These are phyloP conservation scores for Daldinia bambusicola DNA, from an alignment of 495 filamentous ascomycete species.

Conservation along the genomic window DNA sequence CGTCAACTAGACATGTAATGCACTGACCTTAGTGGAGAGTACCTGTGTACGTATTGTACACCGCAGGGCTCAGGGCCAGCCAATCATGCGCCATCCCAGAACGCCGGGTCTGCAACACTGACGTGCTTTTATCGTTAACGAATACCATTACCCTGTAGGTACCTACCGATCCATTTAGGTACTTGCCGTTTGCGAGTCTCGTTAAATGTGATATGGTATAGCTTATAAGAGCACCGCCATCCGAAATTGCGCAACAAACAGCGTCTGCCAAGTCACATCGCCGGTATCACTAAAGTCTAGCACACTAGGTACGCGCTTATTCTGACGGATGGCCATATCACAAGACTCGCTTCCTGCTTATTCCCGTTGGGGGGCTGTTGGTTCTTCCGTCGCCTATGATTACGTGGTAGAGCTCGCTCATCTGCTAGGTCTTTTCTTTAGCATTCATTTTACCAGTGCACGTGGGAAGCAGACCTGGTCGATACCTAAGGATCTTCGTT, in stretches of 20 bases:
- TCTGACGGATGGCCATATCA: conserved; percentile 15
- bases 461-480: neutral
- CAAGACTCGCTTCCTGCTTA: neutral
- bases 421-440: conserved; percentile 1
- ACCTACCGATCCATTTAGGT: no score
- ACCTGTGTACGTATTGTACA: neutral
- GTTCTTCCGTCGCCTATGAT: neutral
- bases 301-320: neutral
- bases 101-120: neutral
- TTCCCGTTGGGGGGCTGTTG: conserved; percentile 3
- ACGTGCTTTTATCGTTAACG: conserved; percentile 1
- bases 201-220: neutral
- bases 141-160: no score
- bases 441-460: conserved; percentile 1
- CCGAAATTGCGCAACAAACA: neutral
- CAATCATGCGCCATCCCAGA: neutral
- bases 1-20: conserved; percentile 10
- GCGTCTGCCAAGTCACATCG: conserved; percentile 3
- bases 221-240: neutral
- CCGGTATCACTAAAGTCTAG: neutral
- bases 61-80: neutral
- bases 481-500: no score
- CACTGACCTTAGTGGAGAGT: neutral
- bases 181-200: neutral
- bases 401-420: conserved; percentile 14